Evolutionary conservation across 164 flowering plant genomes (phyloP), one percentile per base, ranked within the genome.

Genomic region (Piper longum): DNA sequence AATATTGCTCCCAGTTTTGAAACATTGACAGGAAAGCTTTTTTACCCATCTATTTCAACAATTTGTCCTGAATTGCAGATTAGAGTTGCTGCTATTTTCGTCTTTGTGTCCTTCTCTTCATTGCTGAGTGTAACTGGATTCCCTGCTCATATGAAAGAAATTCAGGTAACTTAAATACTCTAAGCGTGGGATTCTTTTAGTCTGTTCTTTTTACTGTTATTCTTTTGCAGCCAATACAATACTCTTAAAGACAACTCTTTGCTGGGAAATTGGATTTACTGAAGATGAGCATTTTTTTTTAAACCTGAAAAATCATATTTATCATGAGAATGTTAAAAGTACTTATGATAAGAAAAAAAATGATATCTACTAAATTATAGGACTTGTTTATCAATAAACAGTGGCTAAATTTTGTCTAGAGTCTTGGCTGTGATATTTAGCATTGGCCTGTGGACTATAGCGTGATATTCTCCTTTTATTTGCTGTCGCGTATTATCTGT

Each of bases 71-170:
- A 26, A 16, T 71, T 83, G 80, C 96, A 93, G 98, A 79, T 81
- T 40, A 85, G 96, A 79, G 95, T 91, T 76, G 91, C 95, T 42
- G 99, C 96, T 13, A 66, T 91, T 39, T 95, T 91, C 73, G 87
- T 75, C 36, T 95, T 91, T 77, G 80, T 95, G 18, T 91, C 97
- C 64, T 89, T 88, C 67, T 70, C 85, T 45, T 82, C 97, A 44
- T 82, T 95, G 67, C 72, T 95, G 57, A 86, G 96, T 76, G 81
- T 91, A 60, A 84, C 96, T 64, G 96, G 97, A n/a, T 73, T 85
- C 52, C 97, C 95, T 65, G 85, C 93, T 55, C 89, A 85, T 61
- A 69, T 84, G 68, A 88, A 85, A 74, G 97, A 95, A 78, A 80
- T 91, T 76, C 80, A 88, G 96, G 97, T 85, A 78, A 73, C 16